Percentiles rank a stretch among this genome's conserved stretches.
phyloP scores from a whole-genome alignment of 306 rosid genomes.

The Citrullus colocynthis region DNA sequence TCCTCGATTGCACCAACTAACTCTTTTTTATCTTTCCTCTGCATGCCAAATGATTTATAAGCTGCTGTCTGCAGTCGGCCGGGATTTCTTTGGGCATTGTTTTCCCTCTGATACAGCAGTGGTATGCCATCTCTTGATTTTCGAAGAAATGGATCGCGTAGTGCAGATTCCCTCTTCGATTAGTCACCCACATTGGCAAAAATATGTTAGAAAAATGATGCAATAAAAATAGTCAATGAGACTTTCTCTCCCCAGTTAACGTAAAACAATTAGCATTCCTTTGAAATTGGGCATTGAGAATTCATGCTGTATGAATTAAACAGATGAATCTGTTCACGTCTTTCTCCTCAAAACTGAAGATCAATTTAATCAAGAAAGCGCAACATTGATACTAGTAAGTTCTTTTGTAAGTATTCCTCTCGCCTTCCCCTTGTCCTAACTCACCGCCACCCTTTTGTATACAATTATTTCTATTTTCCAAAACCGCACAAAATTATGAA shows the following conservation, averaged over 20 bases:
- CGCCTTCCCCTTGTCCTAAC: background rate
- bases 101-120: slow-evolving; percentile 6
- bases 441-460: too few relatives aligned
- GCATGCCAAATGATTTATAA: slow-evolving; percentile 42
- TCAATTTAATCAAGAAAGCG: background rate
- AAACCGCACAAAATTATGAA: too few relatives aligned
- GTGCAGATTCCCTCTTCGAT: slow-evolving; percentile 31
- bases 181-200: background rate
- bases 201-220: background rate
- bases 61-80: slow-evolving; percentile 26
- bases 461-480: too few relatives aligned
- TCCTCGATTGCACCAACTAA: slow-evolving; percentile 39
- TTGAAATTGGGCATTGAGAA: background rate
- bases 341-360: background rate
- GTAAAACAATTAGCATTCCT: background rate
- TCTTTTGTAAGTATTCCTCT: background rate
- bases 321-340: background rate
- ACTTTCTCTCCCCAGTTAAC: background rate
- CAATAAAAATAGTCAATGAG: background rate
- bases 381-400: background rate
- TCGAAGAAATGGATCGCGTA: slow-evolving; percentile 21
- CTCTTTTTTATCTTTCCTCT: slow-evolving; percentile 50
- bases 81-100: slow-evolving; percentile 18
- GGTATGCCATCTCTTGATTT: slow-evolving; percentile 28
- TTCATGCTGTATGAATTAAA: background rate